Evolutionary conservation across 805 yeast species (phyloP).

Genomic region (Candida khao-thaluensis): DNA sequence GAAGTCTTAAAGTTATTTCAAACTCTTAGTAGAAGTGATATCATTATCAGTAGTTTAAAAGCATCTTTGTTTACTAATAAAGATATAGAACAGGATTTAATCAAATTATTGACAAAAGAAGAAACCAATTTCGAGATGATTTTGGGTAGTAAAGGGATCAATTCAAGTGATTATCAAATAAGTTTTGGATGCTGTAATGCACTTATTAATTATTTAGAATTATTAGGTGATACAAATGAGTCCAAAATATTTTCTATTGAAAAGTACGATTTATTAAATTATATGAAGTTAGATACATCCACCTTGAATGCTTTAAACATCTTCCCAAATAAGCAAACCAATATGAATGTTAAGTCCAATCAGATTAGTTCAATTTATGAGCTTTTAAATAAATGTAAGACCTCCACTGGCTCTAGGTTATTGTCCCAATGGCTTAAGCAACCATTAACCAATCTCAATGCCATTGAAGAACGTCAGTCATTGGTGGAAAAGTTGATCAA

Average conservation of each 20-base stretch:
- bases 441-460: constrained; percentile 68
- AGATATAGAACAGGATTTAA: constrained; percentile 75
- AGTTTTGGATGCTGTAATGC: constrained; percentile 70
- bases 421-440: constrained; percentile 95
- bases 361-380: constrained; percentile 64
- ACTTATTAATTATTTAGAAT: constrained; percentile 62
- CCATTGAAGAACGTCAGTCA: constrained; percentile 65
- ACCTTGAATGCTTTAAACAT: constrained; percentile 86
- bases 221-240: constrained; percentile 49
- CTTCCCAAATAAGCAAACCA: constrained; percentile 53
- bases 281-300: constrained; percentile 87
- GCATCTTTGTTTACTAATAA: constrained; percentile 57
- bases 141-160: constrained; percentile 55
- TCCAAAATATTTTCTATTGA: constrained; percentile 55
- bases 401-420: constrained; percentile 83
- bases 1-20: constrained; percentile 66
- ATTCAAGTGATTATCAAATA: constrained; percentile 41
- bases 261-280: constrained; percentile 71
- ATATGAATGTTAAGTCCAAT: constrained; percentile 20
- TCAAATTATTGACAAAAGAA: constrained; percentile 52
- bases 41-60: constrained; percentile 61
- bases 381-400: constrained; percentile 81
- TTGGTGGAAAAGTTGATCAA: constrained; percentile 75
- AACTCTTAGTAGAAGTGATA: constrained; percentile 72
- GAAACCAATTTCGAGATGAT: constrained; percentile 39